A percentile compares a stretch with the other conserved stretches of the same genome.
phyloP scores from a whole-genome alignment of 441 rosid genomes.

The Brassica hybrid region DNA sequence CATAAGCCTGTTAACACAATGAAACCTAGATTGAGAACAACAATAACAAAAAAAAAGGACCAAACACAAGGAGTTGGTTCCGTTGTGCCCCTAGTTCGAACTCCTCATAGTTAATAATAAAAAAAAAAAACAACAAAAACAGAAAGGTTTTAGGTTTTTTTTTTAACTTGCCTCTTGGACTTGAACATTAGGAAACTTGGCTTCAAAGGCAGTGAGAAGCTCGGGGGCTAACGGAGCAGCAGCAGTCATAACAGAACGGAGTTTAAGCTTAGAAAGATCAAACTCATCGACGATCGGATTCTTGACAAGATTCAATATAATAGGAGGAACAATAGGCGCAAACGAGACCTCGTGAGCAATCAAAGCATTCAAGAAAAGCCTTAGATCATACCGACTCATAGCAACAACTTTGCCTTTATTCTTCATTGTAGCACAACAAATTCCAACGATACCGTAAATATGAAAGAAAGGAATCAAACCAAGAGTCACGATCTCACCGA shows the following conservation, averaged over 20 bases:
- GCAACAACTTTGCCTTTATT: constrained; percentile 95
- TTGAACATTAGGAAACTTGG: constrained; percentile 80
- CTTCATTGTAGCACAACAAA: constrained; percentile 78
- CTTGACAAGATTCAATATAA: constrained; percentile 77
- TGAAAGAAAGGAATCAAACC: constrained; percentile 86
- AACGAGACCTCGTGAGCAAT: constrained; percentile 77
- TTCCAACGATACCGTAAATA: constrained; percentile 80
- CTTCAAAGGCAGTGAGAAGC: constrained; percentile 67
- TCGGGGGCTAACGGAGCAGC: constrained; percentile 95
- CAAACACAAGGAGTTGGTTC: too few species aligned
- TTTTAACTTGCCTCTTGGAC: constrained; percentile 71
- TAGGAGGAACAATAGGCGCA: constrained; percentile 93
- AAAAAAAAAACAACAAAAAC: neutral
- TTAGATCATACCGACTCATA: constrained; percentile 71
- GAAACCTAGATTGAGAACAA: neutral
- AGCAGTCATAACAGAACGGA: constrained; percentile 81
- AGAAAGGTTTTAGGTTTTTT: too few species aligned
- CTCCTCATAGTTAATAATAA: too few species aligned
- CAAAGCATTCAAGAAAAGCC: constrained; percentile 72
- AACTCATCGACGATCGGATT: constrained; percentile 83
- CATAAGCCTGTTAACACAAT: constrained; percentile 66
- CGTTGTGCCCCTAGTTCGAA: too few species aligned
- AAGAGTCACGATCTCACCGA: constrained; percentile 44
- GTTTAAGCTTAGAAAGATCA: constrained; percentile 78
- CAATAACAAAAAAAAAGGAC: neutral